Percentiles rank a stretch among this genome's conserved stretches.
Evolutionary conservation across 345 rosid species (phyloP).

Genomic region (Kandelia obovata): DNA sequence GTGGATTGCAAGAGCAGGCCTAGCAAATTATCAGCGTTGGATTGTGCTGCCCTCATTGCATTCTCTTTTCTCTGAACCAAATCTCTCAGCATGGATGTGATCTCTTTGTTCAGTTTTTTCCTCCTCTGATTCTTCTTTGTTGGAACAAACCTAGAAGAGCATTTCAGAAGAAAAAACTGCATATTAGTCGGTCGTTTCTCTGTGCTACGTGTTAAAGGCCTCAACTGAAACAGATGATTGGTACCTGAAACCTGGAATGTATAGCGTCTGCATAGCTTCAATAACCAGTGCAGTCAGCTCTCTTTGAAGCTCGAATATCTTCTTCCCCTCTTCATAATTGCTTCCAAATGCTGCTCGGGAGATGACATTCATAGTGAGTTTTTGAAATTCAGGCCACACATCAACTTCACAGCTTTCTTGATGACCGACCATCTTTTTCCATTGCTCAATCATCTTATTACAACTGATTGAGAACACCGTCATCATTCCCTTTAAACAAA

Average conservation of each 20-base stretch:
- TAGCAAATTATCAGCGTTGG: slow-evolving; percentile 34
- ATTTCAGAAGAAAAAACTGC: background rate
- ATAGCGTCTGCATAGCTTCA: slow-evolving; percentile 36
- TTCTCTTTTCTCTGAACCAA: slow-evolving; percentile 32
- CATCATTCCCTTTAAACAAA: slow-evolving; percentile 31
- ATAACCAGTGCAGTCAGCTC: slow-evolving; percentile 27
- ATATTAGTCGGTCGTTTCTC: too few species aligned
- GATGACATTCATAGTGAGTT: slow-evolving; percentile 41
- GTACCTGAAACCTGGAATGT: slow-evolving; percentile 55
- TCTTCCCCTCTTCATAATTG: slow-evolving; percentile 49
- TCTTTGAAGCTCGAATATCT: slow-evolving; percentile 40
- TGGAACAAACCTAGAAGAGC: slow-evolving; percentile 36
- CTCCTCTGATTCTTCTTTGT: slow-evolving; percentile 48
- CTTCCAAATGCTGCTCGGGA: slow-evolving; percentile 50
- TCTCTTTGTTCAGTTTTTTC: slow-evolving; percentile 31
- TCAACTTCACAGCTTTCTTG: slow-evolving; percentile 40
- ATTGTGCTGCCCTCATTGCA: slow-evolving; percentile 27
- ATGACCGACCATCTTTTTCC: slow-evolving; percentile 31
- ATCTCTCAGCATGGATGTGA: slow-evolving; percentile 28
- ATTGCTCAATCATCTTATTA: slow-evolving; percentile 31
- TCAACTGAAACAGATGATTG: background rate
- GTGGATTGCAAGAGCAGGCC: slow-evolving; percentile 37
- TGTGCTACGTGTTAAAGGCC: too few species aligned
- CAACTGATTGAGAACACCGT: slow-evolving; percentile 37
- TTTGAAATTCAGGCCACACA: slow-evolving; percentile 45